Evolutionary conservation across 2,329 filamentous ascomycete species (phyloP).

Genomic region (Fusarium brevicatenulatum): DNA sequence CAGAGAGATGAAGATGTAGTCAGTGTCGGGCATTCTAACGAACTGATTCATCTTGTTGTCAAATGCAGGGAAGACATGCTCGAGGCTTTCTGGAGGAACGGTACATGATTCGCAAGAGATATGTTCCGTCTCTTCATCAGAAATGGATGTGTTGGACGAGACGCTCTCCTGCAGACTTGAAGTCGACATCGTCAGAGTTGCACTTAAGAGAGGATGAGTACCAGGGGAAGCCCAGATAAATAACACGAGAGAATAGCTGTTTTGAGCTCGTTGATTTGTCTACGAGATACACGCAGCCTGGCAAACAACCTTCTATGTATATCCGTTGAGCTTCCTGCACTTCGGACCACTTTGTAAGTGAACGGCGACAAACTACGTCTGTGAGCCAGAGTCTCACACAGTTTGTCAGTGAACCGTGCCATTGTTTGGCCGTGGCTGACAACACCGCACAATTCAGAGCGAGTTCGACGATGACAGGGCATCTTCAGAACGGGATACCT

Average conservation of each 20-base stretch:
- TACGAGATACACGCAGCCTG: neutral
- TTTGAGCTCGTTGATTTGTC: neutral
- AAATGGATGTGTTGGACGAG: neutral
- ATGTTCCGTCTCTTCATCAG: neutral
- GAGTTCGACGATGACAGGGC: neutral
- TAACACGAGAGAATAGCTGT: neutral
- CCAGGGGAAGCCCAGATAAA: neutral
- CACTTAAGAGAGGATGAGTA: neutral
- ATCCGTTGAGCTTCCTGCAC: neutral
- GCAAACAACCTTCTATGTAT: neutral
- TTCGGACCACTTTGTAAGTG: neutral
- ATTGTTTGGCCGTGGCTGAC: neutral
- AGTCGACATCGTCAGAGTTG: neutral
- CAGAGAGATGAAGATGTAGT: slow-evolving; percentile 21
- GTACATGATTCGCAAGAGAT: neutral
- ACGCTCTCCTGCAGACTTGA: neutral
- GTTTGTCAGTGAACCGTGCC: neutral
- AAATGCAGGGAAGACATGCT: neutral
- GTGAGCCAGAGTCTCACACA: neutral
- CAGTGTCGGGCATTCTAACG: neutral
- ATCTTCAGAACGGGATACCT: neutral
- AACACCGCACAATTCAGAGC: neutral
- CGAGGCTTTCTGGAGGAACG: neutral
- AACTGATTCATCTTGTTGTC: neutral
- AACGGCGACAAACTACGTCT: neutral